Percentiles rank a stretch among this genome's conserved stretches.
phyloP scores from a whole-genome alignment of 495 filamentous ascomycete species.

The Penicillium lividum region DNA sequence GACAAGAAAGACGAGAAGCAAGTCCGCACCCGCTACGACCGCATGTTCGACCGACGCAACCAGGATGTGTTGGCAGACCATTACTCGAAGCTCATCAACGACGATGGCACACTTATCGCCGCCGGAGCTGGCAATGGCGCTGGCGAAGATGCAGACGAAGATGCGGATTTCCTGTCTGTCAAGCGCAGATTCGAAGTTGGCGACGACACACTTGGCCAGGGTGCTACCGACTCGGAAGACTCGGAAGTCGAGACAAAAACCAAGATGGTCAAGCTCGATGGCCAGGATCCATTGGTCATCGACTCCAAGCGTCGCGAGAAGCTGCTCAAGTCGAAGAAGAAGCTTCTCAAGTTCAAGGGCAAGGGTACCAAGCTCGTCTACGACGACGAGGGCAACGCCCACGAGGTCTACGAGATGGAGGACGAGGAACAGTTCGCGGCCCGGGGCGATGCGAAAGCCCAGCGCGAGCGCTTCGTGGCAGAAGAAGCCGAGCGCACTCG shows the following conservation, averaged over 20 bases:
- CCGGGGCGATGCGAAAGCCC: conserved; percentile 69
- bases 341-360: conserved; percentile 82
- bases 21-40: conserved; percentile 89
- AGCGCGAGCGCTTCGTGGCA: conserved; percentile 75
- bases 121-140: conserved; percentile 38
- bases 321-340: conserved; percentile 90
- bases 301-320: conserved; percentile 94
- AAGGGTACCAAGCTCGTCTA: conserved; percentile 82
- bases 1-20: conserved; percentile 60
- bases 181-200: conserved; percentile 74
- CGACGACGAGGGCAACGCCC: conserved; percentile 86
- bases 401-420: conserved; percentile 84
- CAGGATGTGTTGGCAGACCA: conserved; percentile 92
- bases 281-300: conserved; percentile 69
- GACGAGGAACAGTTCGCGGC: conserved; percentile 75
- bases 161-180: conserved; percentile 83
- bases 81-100: conserved; percentile 80
- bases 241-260: conserved; percentile 24
- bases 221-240: conserved; percentile 25
- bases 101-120: conserved; percentile 54
- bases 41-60: conserved; percentile 94
- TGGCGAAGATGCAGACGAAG: conserved; percentile 56
- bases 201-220: conserved; percentile 34
- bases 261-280: conserved; percentile 49
- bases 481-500: conserved; percentile 70